Evolutionary conservation across 2,329 filamentous ascomycete genomes (phyloP).

Genomic region (Alternaria arborescens): DNA sequence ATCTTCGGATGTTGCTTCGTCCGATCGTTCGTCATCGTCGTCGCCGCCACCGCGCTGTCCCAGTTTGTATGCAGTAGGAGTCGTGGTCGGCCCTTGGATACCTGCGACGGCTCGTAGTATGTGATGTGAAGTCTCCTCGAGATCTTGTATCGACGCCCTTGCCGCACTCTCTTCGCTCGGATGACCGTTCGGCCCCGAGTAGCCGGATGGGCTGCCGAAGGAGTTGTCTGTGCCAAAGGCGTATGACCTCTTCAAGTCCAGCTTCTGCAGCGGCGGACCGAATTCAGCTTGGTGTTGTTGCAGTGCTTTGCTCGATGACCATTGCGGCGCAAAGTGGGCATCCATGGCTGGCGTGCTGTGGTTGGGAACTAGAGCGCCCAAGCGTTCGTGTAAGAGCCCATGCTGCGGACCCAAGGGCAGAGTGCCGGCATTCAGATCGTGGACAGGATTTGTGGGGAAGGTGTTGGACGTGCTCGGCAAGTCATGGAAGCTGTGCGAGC

Average conservation of each 20-base stretch:
- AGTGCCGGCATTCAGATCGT: slow-evolving; percentile 9
- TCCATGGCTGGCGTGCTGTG: slow-evolving; percentile 42
- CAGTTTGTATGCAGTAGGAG: slow-evolving; percentile 16
- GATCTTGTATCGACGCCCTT: slow-evolving; percentile 35
- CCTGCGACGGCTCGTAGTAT: slow-evolving; percentile 18
- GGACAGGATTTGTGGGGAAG: slow-evolving; percentile 10
- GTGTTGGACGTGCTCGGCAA: slow-evolving; percentile 14
- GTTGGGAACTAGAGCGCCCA: slow-evolving; percentile 41
- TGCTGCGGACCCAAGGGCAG: slow-evolving; percentile 35
- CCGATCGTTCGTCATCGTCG: slow-evolving; percentile 39
- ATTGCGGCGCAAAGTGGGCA: slow-evolving; percentile 40
- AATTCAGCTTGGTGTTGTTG: slow-evolving; percentile 33
- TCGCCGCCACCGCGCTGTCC: slow-evolving; percentile 30
- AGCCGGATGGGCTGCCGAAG: slow-evolving; percentile 45
- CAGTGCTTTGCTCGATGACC: slow-evolving; percentile 28
- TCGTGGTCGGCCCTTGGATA: slow-evolving; percentile 18
- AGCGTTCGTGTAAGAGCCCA: slow-evolving; percentile 40
- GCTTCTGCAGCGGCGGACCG: slow-evolving; percentile 24
- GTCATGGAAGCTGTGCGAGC: slow-evolving; percentile 35
- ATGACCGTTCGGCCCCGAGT: slow-evolving; percentile 30
- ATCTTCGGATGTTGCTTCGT: slow-evolving; percentile 33
- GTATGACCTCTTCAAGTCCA: slow-evolving; percentile 41
- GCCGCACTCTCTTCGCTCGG: slow-evolving; percentile 37
- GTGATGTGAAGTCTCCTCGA: slow-evolving; percentile 30
- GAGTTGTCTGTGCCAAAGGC: slow-evolving; percentile 49